These are phyloP conservation scores for Penicillium lagena DNA, from an alignment of 495 filamentous ascomycete genomes.

Conservation along the genomic window DNA sequence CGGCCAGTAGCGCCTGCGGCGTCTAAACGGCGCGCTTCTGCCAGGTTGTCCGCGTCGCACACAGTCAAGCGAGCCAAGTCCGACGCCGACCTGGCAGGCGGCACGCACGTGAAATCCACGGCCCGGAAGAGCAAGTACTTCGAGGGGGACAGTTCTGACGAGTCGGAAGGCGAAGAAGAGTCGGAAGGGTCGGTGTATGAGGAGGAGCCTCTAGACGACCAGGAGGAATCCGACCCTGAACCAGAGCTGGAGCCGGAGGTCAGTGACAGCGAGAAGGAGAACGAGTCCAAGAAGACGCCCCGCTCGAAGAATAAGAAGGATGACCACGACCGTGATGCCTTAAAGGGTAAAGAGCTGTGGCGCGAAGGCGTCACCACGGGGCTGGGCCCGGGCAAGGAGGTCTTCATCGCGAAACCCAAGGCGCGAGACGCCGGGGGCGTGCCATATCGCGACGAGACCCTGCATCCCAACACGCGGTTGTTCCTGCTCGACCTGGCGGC, in stretches of 20 bases:
- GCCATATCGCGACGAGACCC: slow-evolving; percentile 58
- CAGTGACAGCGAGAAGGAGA: slow-evolving; percentile 15
- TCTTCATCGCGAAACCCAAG: slow-evolving; percentile 66
- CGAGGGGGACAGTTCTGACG: slow-evolving; percentile 26
- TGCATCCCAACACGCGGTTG: slow-evolving; percentile 77
- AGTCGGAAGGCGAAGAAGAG: slow-evolving; percentile 10
- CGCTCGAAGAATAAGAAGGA: slow-evolving; percentile 11
- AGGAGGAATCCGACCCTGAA: slow-evolving; percentile 13
- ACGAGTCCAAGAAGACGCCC: slow-evolving; percentile 12
- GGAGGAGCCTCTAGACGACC: neutral
- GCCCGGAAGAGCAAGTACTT: slow-evolving; percentile 56
- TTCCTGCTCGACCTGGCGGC: slow-evolving; percentile 69
- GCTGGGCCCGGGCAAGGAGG: slow-evolving; percentile 53
- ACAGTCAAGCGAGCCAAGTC: slow-evolving; percentile 39
- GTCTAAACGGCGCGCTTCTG: slow-evolving; percentile 34
- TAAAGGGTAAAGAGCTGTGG: slow-evolving; percentile 50
- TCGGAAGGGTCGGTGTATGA: slow-evolving; percentile 21
- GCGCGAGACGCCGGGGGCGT: slow-evolving; percentile 59
- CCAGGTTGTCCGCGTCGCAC: slow-evolving; percentile 25
- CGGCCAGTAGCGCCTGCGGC: slow-evolving; percentile 29
- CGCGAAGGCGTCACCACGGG: slow-evolving; percentile 49
- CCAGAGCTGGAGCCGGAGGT: neutral
- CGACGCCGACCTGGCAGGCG: slow-evolving; percentile 22
- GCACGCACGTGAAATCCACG: slow-evolving; percentile 33
- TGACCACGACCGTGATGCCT: slow-evolving; percentile 2